These are phyloP conservation scores for Sesbania bispinosa DNA, from an alignment of 306 rosid species.

Conservation along the genomic window DNA sequence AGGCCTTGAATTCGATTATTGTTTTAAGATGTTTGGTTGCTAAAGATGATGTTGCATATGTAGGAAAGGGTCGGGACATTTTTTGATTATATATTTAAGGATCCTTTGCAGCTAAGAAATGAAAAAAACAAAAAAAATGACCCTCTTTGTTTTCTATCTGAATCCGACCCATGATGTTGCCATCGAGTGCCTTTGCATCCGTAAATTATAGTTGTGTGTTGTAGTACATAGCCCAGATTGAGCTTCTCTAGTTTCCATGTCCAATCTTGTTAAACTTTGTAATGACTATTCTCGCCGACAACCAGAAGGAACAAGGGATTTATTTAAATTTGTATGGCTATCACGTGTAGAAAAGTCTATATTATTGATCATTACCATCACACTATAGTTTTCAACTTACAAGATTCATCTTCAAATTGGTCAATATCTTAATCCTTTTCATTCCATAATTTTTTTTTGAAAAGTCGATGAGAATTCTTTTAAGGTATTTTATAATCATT, in stretches of 20 bases:
- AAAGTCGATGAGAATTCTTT: too few relatives aligned
- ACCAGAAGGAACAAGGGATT: too few relatives aligned
- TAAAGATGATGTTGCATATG: constrained; percentile 22
- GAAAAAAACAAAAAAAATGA: not conserved
- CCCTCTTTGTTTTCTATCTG: too few relatives aligned
- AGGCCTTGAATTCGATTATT: not conserved
- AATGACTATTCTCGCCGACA: not conserved
- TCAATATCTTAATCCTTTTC: constrained; percentile 1
- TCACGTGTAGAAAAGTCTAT: not conserved
- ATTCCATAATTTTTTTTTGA: not conserved
- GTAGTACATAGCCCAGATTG: constrained; percentile 35
- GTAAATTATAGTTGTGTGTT: constrained; percentile 11
- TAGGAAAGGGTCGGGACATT: not conserved
- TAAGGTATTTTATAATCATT: too few relatives aligned
- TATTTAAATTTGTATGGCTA: constrained; percentile 14
- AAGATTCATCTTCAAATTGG: not conserved
- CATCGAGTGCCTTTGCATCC: constrained; percentile 2
- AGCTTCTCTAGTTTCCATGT: not conserved
- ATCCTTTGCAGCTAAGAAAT: constrained; percentile 31
- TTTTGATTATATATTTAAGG: constrained; percentile 26
- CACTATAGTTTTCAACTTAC: not conserved
- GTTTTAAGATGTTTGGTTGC: not conserved
- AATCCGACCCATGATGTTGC: not conserved
- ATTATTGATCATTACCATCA: not conserved
- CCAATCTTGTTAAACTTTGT: not conserved